Evolutionary conservation across 148 eudicot species (phyloP), one percentile per base, ranked within the genome.

Genomic region (Rhododendron ferrugineum): DNA sequence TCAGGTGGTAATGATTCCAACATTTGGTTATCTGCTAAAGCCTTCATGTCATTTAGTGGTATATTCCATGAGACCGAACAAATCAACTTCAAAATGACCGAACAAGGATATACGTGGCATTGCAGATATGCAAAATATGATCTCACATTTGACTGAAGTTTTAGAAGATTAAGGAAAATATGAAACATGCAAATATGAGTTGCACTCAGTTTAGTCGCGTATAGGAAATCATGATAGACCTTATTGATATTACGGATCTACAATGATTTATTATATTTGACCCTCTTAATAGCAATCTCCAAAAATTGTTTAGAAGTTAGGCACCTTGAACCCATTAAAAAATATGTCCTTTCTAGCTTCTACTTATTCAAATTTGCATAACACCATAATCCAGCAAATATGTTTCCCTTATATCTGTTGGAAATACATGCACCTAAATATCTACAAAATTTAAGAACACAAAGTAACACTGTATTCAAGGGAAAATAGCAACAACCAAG

Each of bases 1-100:
- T 97, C 99, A 75, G 98, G 96, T 86, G 96, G 95, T 82, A 93
- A 84, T 74, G 90, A 86, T 84, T 97, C 91, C 40, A 97, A 91
- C 87, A 82, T 79, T 87, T 88, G 85, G 68, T 83, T 79, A 91
- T 95, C 99, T 97, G 91, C n/a, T 83, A 78, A 89, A 70, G 83
- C 84, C 88, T 52, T 60, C 46, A 52, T 42, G 49, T 70, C 36
- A 40, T 40, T 83, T 42, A 62, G 78, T n/a, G 26, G 22, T 26
- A 40, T 52, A 28, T 34, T 70, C 50, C 68, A 82, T 52, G 80
- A 30, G 77, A 30, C 42, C 42, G 62, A 40, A 60, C 14, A 28
- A 84, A 15, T 60, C 42, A 73, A 34, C 30, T 49, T 28, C 56
- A 52, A 36, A 68, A 44, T 47, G 62, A 47, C 76, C 23, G 28